Conservation (phyloP, 495 filamentous ascomycete species). For the Sporormia fimetaria region DNA sequence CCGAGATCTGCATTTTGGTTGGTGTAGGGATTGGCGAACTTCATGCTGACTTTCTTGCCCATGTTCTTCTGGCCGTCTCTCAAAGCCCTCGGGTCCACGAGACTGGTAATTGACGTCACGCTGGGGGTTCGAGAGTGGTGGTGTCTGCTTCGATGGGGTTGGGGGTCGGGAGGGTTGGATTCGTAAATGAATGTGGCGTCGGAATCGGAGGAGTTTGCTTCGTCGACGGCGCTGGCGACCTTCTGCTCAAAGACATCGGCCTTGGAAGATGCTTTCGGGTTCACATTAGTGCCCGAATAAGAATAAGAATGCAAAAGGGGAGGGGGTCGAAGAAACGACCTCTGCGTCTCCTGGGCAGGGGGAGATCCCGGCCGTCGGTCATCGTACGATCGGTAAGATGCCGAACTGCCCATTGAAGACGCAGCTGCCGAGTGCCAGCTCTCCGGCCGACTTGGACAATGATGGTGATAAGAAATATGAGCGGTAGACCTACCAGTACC, state of each 20-base stretch:
- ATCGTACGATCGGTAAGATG: slow-evolving; percentile 15
- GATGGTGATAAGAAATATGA: slow-evolving; percentile 20
- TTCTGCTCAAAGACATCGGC: slow-evolving; percentile 97
- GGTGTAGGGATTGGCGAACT: slow-evolving; percentile 74
- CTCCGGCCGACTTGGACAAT: slow-evolving; percentile 16
- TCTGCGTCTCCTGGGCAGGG: slow-evolving; percentile 11
- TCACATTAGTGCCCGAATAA: slow-evolving; percentile 26
- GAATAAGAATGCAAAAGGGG: slow-evolving; percentile 22
- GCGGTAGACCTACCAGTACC: slow-evolving; percentile 54
- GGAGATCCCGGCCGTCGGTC: slow-evolving; percentile 13
- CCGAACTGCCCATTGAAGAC: slow-evolving; percentile 13
- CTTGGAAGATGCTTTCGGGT: slow-evolving; percentile 67
- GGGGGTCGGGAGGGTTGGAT: slow-evolving; percentile 83
- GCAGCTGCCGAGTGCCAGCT: slow-evolving; percentile 1
- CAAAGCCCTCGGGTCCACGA: slow-evolving; percentile 56
- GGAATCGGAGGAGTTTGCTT: slow-evolving; percentile 87
- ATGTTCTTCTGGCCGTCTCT: slow-evolving; percentile 54
- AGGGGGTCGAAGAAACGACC: slow-evolving; percentile 10
- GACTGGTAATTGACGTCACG: slow-evolving; percentile 79
- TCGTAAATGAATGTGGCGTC: slow-evolving; percentile 99
- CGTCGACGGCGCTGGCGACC: slow-evolving; percentile 86
- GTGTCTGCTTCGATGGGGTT: slow-evolving; percentile 57
- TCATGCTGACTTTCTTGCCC: slow-evolving; percentile 94
- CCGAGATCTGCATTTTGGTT: slow-evolving; percentile 47
- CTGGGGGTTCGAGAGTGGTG: slow-evolving; percentile 95